A percentile compares a stretch with the other conserved stretches of the same genome.
Evolutionary conservation across 352 stramenopile species (phyloP).

Genomic region (Phytophthora aleatoria): DNA sequence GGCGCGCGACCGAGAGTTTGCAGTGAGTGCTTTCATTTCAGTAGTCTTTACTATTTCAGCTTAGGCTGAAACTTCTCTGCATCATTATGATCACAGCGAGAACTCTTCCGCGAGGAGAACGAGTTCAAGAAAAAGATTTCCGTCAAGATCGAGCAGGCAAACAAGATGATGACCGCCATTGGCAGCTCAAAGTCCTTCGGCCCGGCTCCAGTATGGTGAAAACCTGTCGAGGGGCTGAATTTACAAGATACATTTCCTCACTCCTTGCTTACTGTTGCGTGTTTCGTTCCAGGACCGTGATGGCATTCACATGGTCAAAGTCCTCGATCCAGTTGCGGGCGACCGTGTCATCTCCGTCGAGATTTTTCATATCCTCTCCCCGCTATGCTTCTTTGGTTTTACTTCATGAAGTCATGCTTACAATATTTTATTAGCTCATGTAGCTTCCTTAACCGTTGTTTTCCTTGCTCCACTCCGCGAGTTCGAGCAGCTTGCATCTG

Average conservation of each 20-base stretch:
- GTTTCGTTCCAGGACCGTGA: constrained; percentile 54
- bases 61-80: neutral
- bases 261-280: neutral
- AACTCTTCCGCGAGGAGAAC: constrained; percentile 62
- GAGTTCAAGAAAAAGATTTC: constrained; percentile 78
- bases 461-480: constrained; percentile 55
- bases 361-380: constrained; percentile 74
- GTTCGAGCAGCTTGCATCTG: constrained; percentile 70
- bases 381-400: neutral
- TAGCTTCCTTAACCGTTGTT: constrained; percentile 46
- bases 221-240: neutral
- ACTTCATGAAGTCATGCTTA: neutral
- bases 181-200: constrained; percentile 56
- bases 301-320: constrained; percentile 69
- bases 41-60: neutral
- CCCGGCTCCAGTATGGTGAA: constrained; percentile 43
- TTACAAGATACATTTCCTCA: neutral
- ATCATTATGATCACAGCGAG: constrained; percentile 30
- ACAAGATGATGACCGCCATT: constrained; percentile 60
- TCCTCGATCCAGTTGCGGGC: constrained; percentile 41
- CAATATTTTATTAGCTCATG: neutral
- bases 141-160: constrained; percentile 83
- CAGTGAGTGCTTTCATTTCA: constrained; percentile 33
- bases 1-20: constrained; percentile 66
- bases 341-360: constrained; percentile 71